Base-by-base conservation (phyloP, 2,329 filamentous ascomycete genomes). In the Monosporascus ibericus region DNA sequence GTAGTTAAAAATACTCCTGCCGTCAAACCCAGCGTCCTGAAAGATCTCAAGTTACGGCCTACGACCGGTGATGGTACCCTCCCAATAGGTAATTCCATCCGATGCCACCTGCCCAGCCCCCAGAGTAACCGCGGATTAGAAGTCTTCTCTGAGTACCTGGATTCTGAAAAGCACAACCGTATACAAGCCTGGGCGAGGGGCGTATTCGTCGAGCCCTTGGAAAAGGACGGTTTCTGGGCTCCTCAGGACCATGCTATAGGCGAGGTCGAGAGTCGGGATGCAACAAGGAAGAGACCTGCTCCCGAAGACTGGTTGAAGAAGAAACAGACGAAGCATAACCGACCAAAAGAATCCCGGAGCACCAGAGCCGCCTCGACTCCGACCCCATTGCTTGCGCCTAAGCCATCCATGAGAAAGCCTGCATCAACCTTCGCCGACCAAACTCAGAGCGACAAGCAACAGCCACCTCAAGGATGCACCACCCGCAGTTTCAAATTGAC, bases 51-150 rank as follows among this genome's bases (percentile, higher is more conserved):
- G 15, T 50, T 47, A 27, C 37, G 48, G 17, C 46, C 46, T 2
- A 54, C 46, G 24, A 40, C 47, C 30, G 51, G 51, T 14, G 46
- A 54, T 18, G 44, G 25, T 17, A 60, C 55, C 9, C 49, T 58
- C 11, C 51, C 39, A 5, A 50, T 50, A 2, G 50, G 50, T n/a
- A 56, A 57, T 49, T 64, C 64, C 48, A 60, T 67, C 34, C 63
- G 67, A 40, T 75, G 71, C 52, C 70, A 75, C 54, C 62, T 77
- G 9, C 74, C 74, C 5, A 69, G 67, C 46, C 65, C 67, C 9
- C 58, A 63, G 51, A 67, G 64, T 55, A 56, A 65, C 49, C 54
- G 58, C 47, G 59, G 65, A 37, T 44, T 61, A 27, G 51, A 62
- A 47, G 48, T 61, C 9, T 37, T 42, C 22, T 36, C 48, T 22